Percentiles rank a stretch among this genome's conserved stretches.
Conservation (phyloP, 352 stramenopile species). For the Thalassiosira exigua region DNA sequence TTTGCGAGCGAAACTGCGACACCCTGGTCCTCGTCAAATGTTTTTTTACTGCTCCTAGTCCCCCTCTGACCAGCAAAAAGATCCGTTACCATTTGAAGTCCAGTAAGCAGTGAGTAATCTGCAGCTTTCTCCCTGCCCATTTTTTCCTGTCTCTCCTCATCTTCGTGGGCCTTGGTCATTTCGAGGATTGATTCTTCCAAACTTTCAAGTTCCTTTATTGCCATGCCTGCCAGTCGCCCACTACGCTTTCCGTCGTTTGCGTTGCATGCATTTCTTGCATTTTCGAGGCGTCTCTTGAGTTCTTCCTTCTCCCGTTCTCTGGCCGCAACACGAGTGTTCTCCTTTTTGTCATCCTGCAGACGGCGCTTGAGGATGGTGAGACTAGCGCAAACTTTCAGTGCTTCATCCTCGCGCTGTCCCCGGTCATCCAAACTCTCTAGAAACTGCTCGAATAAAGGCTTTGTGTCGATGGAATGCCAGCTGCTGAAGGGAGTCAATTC, state of each 20-base stretch:
- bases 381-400: conserved; percentile 32
- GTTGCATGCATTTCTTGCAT: conserved; percentile 67
- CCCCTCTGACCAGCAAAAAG: conserved; percentile 30
- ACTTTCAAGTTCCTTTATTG: conserved; percentile 63
- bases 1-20: conserved; percentile 29
- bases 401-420: conserved; percentile 71
- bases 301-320: conserved; percentile 65
- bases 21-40: conserved; percentile 26
- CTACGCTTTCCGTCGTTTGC: conserved; percentile 71
- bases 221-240: conserved; percentile 66
- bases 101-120: conserved; percentile 68
- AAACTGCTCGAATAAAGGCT: conserved; percentile 73
- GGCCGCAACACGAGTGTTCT: conserved; percentile 40
- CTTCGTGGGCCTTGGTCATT: conserved; percentile 33
- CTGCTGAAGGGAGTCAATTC: conserved; percentile 53
- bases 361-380: conserved; percentile 57
- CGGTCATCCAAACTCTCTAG: conserved; percentile 71
- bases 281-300: conserved; percentile 70
- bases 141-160: conserved; percentile 49
- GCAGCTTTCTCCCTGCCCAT: conserved; percentile 35
- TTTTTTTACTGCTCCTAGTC: conserved; percentile 45
- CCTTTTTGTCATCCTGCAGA: conserved; percentile 53
- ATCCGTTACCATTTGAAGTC: conserved; percentile 58
- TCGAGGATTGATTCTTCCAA: conserved; percentile 61
- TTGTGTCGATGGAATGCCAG: conserved; percentile 80